Base-by-base conservation (phyloP, 2,329 filamentous ascomycete species). In the Fusarium odoratissimum region DNA sequence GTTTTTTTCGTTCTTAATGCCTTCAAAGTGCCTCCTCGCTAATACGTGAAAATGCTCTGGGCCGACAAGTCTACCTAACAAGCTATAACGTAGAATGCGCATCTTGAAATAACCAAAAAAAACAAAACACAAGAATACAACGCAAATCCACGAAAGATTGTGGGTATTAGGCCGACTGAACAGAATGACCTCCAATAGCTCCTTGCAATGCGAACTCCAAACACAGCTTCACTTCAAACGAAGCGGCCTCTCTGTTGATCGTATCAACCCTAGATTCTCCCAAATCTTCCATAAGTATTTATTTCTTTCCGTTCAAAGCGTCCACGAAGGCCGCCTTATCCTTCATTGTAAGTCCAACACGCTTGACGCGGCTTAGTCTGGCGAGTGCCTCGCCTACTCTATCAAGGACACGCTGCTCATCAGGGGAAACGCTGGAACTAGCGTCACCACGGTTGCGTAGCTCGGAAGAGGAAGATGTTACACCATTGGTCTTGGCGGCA, bases 291-390 rank as follows among this genome's bases (percentile, higher is more conserved):
- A 17, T 30, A 14, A 28, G 41, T 16, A 3, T 30, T 60, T 30
- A 74, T 64, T 80, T 83, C 54, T 82, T 83, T 48, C 83, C 84
- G 13, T 79, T 82, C 82, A 87, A 95, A 35, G 91, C 91, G 60
- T 91, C 87, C 33, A 97, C 87, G 82, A 99, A 99, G 10, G 91
- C 89, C 30, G 87, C 84, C 86, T 99, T 99, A 69, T 98, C 94
- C 76, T 88, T 85, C 61, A 97, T 86, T 0, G 94, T 95, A 73
- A 99, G 81, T 0, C 93, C 95, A 2, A 99, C 94, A 62, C 95
- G 88, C 85, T 97, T 97, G 42, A 96, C 95, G 68, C 96, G 86
- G 4, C 95, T 94, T 59, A 99, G 82, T 59, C 95, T 85, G n/a
- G 96, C 95, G 62, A 99, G 84, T 16, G 95, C 91, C 76, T 98